These are phyloP conservation scores for Schwanniomyces sp. DNA, from an alignment of 805 yeast genomes.

Conservation along the genomic window DNA sequence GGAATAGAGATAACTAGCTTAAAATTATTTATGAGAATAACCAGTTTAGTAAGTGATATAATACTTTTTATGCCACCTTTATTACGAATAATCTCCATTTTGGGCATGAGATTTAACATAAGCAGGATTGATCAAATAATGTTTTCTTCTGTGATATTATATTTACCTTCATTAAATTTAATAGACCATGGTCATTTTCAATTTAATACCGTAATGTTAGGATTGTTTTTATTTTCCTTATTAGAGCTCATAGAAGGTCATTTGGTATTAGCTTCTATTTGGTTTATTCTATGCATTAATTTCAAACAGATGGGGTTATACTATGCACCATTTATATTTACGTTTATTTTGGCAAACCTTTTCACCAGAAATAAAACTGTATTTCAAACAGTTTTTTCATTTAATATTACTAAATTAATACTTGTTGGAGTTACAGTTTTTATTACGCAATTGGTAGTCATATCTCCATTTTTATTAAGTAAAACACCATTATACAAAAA, in stretches of 20 bases:
- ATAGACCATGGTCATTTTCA: conserved; percentile 98
- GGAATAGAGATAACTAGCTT: conserved; percentile 69
- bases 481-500: conserved; percentile 7
- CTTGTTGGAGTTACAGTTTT: conserved; percentile 66
- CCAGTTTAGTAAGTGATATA: conserved; percentile 75
- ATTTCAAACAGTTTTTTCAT: conserved; percentile 15
- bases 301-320: conserved; percentile 97
- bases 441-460: conserved; percentile 48
- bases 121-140: conserved; percentile 75
- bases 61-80: conserved; percentile 79
- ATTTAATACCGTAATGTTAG: conserved; percentile 92
- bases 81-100: conserved; percentile 65
- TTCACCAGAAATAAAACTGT: conserved; percentile 15
- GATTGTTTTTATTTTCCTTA: conserved; percentile 70
- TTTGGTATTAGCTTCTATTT: conserved; percentile 65
- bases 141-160: conserved; percentile 73
- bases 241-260: conserved; percentile 64
- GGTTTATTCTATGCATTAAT: conserved; percentile 74
- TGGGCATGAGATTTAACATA: conserved; percentile 56
- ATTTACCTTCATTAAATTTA: conserved; percentile 79
- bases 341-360: conserved; percentile 62
- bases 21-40: conserved; percentile 81
- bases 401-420: conserved; percentile 58
- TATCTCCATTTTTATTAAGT: conserved; percentile 11
- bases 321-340: conserved; percentile 87